Percentiles rank a stretch among this genome's conserved stretches.
Evolutionary conservation across 2,329 filamentous ascomycete species (phyloP).

Genomic region (Phialophora tarda): DNA sequence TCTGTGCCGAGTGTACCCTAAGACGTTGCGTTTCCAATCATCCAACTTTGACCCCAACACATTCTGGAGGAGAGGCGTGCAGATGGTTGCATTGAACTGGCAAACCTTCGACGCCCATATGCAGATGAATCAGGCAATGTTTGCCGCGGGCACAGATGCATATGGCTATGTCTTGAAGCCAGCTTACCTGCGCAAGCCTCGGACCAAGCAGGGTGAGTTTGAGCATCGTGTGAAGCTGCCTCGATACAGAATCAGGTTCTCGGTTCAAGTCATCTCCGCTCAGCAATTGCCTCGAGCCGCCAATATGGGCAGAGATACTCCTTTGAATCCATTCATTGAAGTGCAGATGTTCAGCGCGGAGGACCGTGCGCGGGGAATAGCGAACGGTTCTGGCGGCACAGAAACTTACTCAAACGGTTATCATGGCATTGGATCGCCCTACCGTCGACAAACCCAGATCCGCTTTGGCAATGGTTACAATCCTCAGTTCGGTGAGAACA

Average conservation of each 20-base stretch:
- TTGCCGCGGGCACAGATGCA: conserved; percentile 81
- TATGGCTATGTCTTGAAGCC: conserved; percentile 96
- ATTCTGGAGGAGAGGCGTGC: conserved; percentile 93
- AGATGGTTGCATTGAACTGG: conserved; percentile 98
- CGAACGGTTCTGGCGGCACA: conserved; percentile 68
- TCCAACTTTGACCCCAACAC: conserved; percentile 93
- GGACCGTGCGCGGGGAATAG: conserved; percentile 79
- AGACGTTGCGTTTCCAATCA: conserved; percentile 78
- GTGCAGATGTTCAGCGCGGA: conserved; percentile 94
- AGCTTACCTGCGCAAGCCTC: conserved; percentile 68
- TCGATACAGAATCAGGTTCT: conserved; percentile 72
- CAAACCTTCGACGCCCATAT: conserved; percentile 96
- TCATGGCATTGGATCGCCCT: conserved; percentile 72
- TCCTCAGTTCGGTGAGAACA: conserved; percentile 80
- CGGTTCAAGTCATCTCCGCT: conserved; percentile 87
- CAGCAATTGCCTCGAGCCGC: conserved; percentile 89
- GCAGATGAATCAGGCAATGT: conserved; percentile 98
- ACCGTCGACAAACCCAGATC: conserved; percentile 79
- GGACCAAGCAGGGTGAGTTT: conserved; percentile 40
- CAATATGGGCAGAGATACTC: conserved; percentile 71
- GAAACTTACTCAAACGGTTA: conserved; percentile 68
- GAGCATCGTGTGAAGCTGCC: conserved; percentile 44
- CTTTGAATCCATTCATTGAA: conserved; percentile 90
- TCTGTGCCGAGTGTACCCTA: conserved; percentile 93
- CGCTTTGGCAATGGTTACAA: conserved; percentile 92